Base-by-base conservation (phyloP, 176 grass and related monocot species). In the Eremochloa ophiuroides region DNA sequence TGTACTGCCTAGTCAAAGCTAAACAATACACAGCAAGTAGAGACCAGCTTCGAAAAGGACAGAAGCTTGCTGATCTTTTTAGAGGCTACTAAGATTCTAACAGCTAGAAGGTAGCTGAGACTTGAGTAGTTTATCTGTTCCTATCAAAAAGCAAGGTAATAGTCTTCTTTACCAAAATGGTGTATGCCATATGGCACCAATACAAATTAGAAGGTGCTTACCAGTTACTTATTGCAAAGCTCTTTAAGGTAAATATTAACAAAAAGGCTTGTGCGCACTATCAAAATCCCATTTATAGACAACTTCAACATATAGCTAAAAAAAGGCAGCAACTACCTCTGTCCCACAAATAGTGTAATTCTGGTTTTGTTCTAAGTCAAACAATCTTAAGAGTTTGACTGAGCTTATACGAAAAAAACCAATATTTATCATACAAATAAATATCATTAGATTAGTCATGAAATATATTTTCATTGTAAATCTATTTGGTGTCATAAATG, bases 201-300 rank as follows among this genome's bases (percentile, higher is more conserved):
- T 51, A 71, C 37, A n/a, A 84, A 58, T 48, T 11, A 66, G 48
- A 81, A 72, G 2, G 15, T 68, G 7, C 6, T 50, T 8, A 44
- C 40, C n/a, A 8, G 8, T 71, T 30, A 29, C 14, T 78, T 48
- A 71, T 39, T 65, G n/a, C 35, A 56, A 56, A 77, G 38, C 16
- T 76, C 1, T 67, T 1, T 13, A 79, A 71, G 11, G 7, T 30
- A 74, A 42, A 84, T 30, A 53, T 56, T 69, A 53, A 58, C 29
- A 66, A 53, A 67, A 53, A 4, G 15, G 15, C 30, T 66, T 51
- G 30, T 48, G 30, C 15, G 28, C 78, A 74, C 10, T 20, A 68
- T 5, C 20, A 75, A 85, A 77, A 35, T 23, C 51, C 22, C 51
- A 51, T 69, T 20, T 85, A 78, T 46, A 78, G 4, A 48, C 16